Evolutionary conservation across 805 yeast species (phyloP), one percentile per base, ranked within the genome.

Genomic region (Cyberlindnera maclurae): DNA sequence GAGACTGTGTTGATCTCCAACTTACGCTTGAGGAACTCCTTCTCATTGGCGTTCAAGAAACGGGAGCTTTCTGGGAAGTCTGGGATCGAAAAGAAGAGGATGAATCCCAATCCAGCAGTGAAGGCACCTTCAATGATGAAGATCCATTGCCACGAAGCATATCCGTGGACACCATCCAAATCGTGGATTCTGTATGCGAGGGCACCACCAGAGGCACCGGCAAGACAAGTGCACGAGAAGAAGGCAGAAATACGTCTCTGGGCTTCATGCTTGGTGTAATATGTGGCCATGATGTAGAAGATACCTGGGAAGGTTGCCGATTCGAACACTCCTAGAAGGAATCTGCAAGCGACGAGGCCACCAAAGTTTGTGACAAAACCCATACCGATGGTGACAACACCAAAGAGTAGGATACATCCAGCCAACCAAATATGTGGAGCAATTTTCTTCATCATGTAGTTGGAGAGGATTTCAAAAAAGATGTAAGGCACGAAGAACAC

Each of bases 161-260:
- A 45, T 7, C 64, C 60, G 4, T 51, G 57, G 8, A 81, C 81
- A 3, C 73, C 73, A 40, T 63, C 58, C 44, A 70, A 53, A 17
- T 58, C 58, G 15, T 62, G 47, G 38, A 76, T 68, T 37, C 68
- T 77, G 41, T 60, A 66, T 10, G 71, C 66, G 37, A 73, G 66
- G 22, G 72, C 63, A 29, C 81, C 79, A 39, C 79, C 77, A 47
- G 76, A 71, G 12, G 78, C 76, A 39, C 75, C 70, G 9, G 79
- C 69, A 29, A 75, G 51, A 41, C 75, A 71, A 9, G 80, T 71
- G 22, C 75, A 69, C 26, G 71, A 62, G 50, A 73, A 73, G 33
- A 75, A 64, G 39, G 66, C 63, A 5, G 75, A 67, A 43, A 70
- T 60, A 39, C 79, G 59, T 26, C 61, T 58, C 20, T 73, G 75